phyloP scores from a whole-genome alignment of 75 land plant genomes.

The Selaginella tamariscina region DNA sequence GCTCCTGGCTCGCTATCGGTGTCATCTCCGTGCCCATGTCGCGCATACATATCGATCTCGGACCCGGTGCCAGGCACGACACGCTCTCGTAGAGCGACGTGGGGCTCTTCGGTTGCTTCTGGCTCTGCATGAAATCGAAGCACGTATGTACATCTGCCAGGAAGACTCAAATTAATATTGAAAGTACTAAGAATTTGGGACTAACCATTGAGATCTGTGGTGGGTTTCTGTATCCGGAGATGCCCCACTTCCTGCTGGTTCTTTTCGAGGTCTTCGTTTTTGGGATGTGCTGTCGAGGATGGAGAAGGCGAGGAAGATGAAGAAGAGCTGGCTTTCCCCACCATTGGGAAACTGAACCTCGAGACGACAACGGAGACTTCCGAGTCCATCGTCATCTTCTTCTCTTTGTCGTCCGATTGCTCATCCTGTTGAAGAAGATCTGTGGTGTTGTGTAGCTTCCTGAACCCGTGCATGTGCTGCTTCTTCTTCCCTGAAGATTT shows the following conservation, averaged over 20 bases:
- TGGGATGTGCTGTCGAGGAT: too few relatives aligned
- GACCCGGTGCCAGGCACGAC: not conserved
- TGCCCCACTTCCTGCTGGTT: too few relatives aligned
- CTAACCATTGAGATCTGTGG: not conserved
- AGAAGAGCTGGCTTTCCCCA: not conserved
- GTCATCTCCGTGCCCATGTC: constrained; percentile 12
- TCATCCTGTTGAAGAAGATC: not conserved
- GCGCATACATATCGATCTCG: not conserved
- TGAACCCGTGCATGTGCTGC: not conserved
- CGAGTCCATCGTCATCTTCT: not conserved
- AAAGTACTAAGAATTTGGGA: not conserved
- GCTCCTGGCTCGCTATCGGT: constrained; percentile 9
- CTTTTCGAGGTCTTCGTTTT: not conserved
- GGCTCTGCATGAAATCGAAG: not conserved
- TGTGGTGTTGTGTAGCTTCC: not conserved
- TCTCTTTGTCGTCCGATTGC: not conserved
- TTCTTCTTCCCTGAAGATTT: not conserved
- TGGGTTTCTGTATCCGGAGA: not conserved
- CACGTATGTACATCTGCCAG: not conserved
- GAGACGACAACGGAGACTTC: not conserved
- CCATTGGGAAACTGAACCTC: not conserved
- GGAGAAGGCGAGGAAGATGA: too few relatives aligned
- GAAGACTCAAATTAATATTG: not conserved
- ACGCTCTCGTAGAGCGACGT: not conserved
- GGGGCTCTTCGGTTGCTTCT: not conserved